These are phyloP conservation scores for Capronia americana DNA, from an alignment of 2,329 filamentous ascomycete genomes.

Conservation along the genomic window DNA sequence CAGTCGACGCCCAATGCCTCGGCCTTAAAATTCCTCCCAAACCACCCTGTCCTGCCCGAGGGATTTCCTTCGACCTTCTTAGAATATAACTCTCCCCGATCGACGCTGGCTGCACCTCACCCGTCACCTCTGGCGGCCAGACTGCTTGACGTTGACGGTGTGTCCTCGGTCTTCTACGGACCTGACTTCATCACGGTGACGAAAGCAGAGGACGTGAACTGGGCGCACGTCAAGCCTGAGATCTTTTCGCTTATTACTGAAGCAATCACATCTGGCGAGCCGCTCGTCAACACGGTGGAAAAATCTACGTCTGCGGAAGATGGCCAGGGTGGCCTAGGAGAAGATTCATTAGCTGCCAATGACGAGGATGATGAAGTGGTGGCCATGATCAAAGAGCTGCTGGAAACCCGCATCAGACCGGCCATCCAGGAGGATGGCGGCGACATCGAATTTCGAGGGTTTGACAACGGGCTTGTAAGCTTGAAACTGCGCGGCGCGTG, in stretches of 20 bases:
- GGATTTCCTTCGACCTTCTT: constrained; percentile 76
- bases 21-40: constrained; percentile 92
- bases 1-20: constrained; percentile 94
- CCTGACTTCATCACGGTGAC: constrained; percentile 96
- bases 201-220: constrained; percentile 84
- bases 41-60: constrained; percentile 81
- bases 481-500: constrained; percentile 91
- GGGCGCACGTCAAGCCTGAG: constrained; percentile 94
- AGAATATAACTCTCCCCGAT: constrained; percentile 88
- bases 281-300: constrained; percentile 75
- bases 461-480: constrained; percentile 81
- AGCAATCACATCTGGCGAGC: constrained; percentile 81
- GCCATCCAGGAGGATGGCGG: constrained; percentile 98
- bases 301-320: constrained; percentile 59
- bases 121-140: constrained; percentile 89
- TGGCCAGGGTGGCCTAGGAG: constrained; percentile 56
- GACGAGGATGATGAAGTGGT: constrained; percentile 94
- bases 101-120: constrained; percentile 85
- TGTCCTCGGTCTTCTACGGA: constrained; percentile 94
- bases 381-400: constrained; percentile 96
- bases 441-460: constrained; percentile 94
- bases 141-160: constrained; percentile 90
- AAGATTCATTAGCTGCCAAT: constrained; percentile 79
- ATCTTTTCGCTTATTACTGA: constrained; percentile 95
- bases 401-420: constrained; percentile 92